Evolutionary conservation across 345 rosid genomes (phyloP).

Genomic region (Boechera divaricarpa): DNA sequence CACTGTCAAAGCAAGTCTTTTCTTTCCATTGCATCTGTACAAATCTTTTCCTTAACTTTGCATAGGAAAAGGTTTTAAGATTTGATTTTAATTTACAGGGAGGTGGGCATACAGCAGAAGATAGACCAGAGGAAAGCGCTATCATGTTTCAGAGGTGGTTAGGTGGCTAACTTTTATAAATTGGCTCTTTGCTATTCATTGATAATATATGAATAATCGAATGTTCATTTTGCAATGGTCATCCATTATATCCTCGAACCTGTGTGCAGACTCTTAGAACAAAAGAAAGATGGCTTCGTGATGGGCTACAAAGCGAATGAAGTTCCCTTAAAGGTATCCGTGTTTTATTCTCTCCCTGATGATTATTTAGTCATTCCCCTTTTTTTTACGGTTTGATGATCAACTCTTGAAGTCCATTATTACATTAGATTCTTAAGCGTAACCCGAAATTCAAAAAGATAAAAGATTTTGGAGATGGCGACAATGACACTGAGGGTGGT

Average conservation of each 20-base stretch:
- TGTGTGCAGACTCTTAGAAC: conserved; percentile 84
- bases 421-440: conserved; percentile 60
- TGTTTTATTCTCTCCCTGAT: conserved; percentile 1
- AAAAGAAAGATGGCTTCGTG: conserved; percentile 83
- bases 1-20: no score
- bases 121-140: no score
- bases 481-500: conserved; percentile 52
- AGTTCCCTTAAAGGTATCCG: conserved; percentile 72
- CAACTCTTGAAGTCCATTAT: conserved; percentile 29
- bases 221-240: conserved; percentile 68
- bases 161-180: no score
- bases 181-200: no score
- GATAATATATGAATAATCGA: no score
- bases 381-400: conserved; percentile 1
- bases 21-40: no score
- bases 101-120: no score
- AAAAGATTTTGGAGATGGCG: conserved; percentile 60
- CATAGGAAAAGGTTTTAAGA: no score
- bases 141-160: no score
- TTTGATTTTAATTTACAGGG: no score
- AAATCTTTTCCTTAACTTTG: no score
- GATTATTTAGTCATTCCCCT: conserved; percentile 5
- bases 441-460: conserved; percentile 55
- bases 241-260: conserved; percentile 82
- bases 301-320: conserved; percentile 84